Evolutionary conservation across 805 yeast species (phyloP), one percentile per base, ranked within the genome.

Genomic region (Candida pini): DNA sequence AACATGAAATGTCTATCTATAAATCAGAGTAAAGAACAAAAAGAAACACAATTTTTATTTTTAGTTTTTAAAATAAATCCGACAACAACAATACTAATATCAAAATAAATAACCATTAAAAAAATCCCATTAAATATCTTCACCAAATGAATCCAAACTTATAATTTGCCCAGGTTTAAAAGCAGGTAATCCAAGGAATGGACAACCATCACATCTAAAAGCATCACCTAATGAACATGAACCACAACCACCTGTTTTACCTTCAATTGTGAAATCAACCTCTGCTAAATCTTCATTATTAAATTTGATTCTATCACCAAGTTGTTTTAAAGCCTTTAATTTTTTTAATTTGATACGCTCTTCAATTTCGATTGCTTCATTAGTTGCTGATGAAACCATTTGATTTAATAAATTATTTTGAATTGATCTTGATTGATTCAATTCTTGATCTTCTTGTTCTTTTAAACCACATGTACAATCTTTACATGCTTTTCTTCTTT

Each of bases 171-270:
- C 99, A 1, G 97, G 98, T 62, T 88, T 88, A 72, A 92, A 92
- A 4, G 99, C 97, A 12, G 99, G 99, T 30, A 92, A 68, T 0
- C 99, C 99, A 47, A 92, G 66, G 62, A 81, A 92, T 26, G 99
- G 99, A 63, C 99, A 92, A 2, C 97, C 97, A 48, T 89, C 95
- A 60, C 99, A 92, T 54, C 99, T 71, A 65, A 92, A 92, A 0
- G 98, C 98, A 60, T 92, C 99, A 28, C 99, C 99, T 32, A 92
- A 70, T 0, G 97, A 80, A 64, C 99, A 92, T 9, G 95, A 85
- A 18, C 96, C 96, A 65, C 99, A 92, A 3, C 97, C 96, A 22
- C 97, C 97, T 9, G 95, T 82, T 54, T 90, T 90, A 26, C 97
- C 97, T 45, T 89, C 87, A n/a, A 89, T 78, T 1, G 98, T 90